phyloP scores from a whole-genome alignment of 2,329 filamentous ascomycete genomes.

The Camillea tinctor region DNA sequence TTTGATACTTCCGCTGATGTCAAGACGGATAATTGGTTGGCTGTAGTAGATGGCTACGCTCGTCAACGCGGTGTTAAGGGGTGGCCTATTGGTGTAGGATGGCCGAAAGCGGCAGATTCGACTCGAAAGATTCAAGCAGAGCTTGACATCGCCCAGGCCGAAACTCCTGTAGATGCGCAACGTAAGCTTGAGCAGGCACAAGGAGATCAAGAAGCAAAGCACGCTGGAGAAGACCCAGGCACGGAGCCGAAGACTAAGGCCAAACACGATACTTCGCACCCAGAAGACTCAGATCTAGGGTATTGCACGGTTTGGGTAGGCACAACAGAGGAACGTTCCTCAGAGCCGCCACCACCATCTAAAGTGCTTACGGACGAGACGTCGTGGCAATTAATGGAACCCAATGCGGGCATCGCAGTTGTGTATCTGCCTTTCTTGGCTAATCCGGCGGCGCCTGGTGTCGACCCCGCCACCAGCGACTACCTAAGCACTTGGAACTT shows the following conservation, averaged over 20 bases:
- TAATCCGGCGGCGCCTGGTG: slow-evolving; percentile 74
- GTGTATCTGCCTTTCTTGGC: slow-evolving; percentile 87
- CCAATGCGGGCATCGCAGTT: slow-evolving; percentile 82
- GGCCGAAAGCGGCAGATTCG: slow-evolving; percentile 67
- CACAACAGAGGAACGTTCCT: slow-evolving; percentile 69
- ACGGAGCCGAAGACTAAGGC: slow-evolving; percentile 30
- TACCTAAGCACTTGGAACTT: slow-evolving; percentile 99
- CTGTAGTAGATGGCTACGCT: slow-evolving; percentile 89
- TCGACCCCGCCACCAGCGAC: slow-evolving; percentile 80
- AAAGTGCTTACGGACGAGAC: slow-evolving; percentile 60
- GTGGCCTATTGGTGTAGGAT: slow-evolving; percentile 93
- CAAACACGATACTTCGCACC: slow-evolving; percentile 42
- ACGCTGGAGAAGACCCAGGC: slow-evolving; percentile 28
- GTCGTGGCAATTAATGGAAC: slow-evolving; percentile 68
- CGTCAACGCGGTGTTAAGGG: slow-evolving; percentile 86
- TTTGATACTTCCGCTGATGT: slow-evolving; percentile 96
- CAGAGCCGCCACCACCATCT: slow-evolving; percentile 49
- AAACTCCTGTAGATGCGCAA: slow-evolving; percentile 59
- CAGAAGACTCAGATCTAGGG: slow-evolving; percentile 63
- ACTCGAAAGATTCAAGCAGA: slow-evolving; percentile 60
- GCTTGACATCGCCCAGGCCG: slow-evolving; percentile 66
- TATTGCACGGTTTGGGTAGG: slow-evolving; percentile 98
- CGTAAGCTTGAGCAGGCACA: slow-evolving; percentile 63
- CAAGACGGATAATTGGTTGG: slow-evolving; percentile 93
- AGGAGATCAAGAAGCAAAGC: slow-evolving; percentile 33